phyloP scores from a whole-genome alignment of 2,329 filamentous ascomycete species.

The Mollisiaceae sp. region DNA sequence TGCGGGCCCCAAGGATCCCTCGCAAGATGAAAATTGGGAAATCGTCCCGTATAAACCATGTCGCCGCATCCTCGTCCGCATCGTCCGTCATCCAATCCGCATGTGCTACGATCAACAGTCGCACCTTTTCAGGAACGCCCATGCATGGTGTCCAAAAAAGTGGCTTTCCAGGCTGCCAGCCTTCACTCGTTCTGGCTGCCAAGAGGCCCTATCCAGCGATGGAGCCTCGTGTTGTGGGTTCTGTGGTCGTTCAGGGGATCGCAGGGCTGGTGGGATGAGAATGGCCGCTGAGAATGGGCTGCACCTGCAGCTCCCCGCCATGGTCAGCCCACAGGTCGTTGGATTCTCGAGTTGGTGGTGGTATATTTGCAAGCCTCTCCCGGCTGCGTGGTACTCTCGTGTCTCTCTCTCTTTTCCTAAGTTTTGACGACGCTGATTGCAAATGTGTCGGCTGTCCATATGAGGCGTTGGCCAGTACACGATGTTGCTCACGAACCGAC shows the following conservation, averaged over 20 bases:
- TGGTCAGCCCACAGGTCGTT: neutral
- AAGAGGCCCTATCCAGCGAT: neutral
- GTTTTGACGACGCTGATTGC: too few species aligned
- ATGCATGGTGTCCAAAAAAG: too few species aligned
- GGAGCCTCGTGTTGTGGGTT: neutral
- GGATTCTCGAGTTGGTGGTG: neutral
- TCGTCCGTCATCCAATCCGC: too few species aligned
- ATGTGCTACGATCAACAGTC: neutral
- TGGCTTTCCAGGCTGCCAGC: too few species aligned
- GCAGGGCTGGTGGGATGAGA: neutral
- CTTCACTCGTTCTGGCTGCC: too few species aligned
- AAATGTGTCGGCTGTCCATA: neutral
- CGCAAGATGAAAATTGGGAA: neutral
- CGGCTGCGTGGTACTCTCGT: neutral
- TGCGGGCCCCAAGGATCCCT: neutral
- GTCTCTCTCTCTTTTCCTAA: neutral
- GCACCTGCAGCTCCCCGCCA: neutral
- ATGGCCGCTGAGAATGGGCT: neutral
- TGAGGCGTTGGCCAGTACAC: neutral
- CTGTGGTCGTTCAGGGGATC: neutral
- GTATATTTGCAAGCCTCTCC: neutral
- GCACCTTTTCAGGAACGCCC: neutral
- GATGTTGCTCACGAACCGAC: constrained; percentile 8
- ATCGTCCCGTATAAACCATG: neutral
- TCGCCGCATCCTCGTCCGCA: neutral